Conservation (phyloP, 2,329 filamentous ascomycete genomes). For the Colletotrichum spaethianum region DNA sequence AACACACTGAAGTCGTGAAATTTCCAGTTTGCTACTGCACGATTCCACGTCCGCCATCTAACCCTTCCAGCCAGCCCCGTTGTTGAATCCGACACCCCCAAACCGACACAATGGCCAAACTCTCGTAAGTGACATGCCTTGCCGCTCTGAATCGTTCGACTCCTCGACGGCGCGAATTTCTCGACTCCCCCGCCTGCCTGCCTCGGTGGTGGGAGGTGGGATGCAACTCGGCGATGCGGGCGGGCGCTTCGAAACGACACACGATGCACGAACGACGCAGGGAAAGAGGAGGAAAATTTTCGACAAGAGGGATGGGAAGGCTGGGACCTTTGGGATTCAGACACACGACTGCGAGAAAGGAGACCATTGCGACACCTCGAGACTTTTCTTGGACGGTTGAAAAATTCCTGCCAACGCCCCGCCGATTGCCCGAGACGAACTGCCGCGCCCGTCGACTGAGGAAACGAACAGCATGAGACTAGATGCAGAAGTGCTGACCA, state of each 20-base stretch:
- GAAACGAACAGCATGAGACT: constrained; percentile 1
- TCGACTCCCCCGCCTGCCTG: constrained; percentile 38
- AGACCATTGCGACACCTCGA: not conserved
- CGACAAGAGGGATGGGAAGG: not conserved
- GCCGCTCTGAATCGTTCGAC: constrained; percentile 19
- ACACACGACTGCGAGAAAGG: not conserved
- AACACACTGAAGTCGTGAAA: constrained; percentile 41
- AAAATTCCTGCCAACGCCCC: constrained; percentile 14
- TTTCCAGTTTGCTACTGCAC: constrained; percentile 28
- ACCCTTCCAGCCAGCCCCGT: constrained; percentile 40
- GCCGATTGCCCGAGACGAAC: constrained; percentile 23
- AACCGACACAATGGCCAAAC: constrained; percentile 74
- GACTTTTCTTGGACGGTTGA: not conserved
- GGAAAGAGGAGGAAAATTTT: constrained; percentile 21
- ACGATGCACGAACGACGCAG: constrained; percentile 21
- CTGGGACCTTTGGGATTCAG: not conserved
- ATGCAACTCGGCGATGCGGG: constrained; percentile 29
- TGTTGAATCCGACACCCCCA: constrained; percentile 47
- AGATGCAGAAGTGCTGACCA: constrained; percentile 52
- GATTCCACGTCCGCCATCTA: constrained; percentile 42
- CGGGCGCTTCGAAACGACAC: constrained; percentile 30
- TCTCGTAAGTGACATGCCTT: constrained; percentile 66
- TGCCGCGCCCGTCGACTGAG: constrained; percentile 21
- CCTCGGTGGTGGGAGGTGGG: constrained; percentile 38
- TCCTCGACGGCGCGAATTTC: constrained; percentile 9